Conservation (phyloP, 2,329 filamentous ascomycete genomes). For the Truncatella angustata region DNA sequence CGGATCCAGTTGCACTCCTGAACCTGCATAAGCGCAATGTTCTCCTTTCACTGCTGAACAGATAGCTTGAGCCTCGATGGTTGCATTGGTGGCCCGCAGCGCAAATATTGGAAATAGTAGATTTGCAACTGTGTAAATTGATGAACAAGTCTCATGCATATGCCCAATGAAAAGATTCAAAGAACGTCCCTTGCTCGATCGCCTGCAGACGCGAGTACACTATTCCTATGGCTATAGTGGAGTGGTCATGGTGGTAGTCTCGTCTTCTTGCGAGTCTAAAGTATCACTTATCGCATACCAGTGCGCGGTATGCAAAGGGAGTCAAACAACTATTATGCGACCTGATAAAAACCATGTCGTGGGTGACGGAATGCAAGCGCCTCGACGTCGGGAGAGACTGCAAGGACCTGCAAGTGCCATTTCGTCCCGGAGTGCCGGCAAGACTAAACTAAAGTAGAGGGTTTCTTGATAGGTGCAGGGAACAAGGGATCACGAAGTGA, state of each 20-base stretch:
- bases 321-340: neutral
- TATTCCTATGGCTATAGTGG: neutral
- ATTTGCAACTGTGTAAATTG: neutral
- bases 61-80: neutral
- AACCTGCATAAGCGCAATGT: slow-evolving; percentile 9
- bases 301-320: neutral
- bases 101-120: neutral
- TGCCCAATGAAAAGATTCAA: neutral
- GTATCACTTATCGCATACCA: slow-evolving; percentile 5
- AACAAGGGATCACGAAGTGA: neutral
- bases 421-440: slow-evolving; percentile 1
- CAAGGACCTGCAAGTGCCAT: neutral
- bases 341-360: neutral
- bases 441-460: too few species aligned
- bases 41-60: neutral
- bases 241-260: neutral
- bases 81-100: neutral
- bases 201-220: slow-evolving; percentile 8
- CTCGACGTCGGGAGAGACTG: slow-evolving; percentile 1
- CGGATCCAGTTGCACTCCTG: neutral
- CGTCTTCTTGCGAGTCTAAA: neutral
- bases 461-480: neutral
- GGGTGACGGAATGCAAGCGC: neutral
- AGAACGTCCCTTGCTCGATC: neutral
- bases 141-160: neutral